Base-by-base conservation (phyloP, 805 yeast genomes). In the Candida railenensis region DNA sequence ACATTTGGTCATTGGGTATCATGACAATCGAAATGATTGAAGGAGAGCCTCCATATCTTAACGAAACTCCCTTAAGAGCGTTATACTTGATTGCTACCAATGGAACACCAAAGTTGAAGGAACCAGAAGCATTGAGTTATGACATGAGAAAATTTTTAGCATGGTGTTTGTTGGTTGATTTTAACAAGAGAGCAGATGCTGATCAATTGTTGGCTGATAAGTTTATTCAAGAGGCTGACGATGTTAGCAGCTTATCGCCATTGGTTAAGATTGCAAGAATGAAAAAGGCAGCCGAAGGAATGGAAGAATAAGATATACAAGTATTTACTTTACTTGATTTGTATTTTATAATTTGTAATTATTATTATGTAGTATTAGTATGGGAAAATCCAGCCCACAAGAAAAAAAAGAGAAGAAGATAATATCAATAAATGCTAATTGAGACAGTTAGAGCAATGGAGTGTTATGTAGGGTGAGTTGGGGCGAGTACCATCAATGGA, bases 11-110 rank as follows among this genome's bases (percentile, higher is more conserved):
- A 5, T 71, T 94, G 51, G 99, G 99, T 54, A 94, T 94, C 53
- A 94, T 94, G 98, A 84, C 89, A 18, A 94, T 94, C 58, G 99
- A 94, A 69, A 92, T 94, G 98, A 89, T 94, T 54, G 99, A 94
- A 67, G 97, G 97, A 21, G 99, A 94, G 65, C 99, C 99, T 12
- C 99, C 99, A 2, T 94, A 94, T 61, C 73, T 94, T 62, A 92
- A 92, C 58, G 99, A 94, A 65, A 89, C 95, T 34, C 99, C 99
- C 19, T 77, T 94, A 62, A 81, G 94, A 58, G 98, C 98, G 0
- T 73, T 94, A 43, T 94, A 91, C 66, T 74, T 94, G 65, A 94
- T 94, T 74, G 96, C 96, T 3, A 89, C 97, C 0, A 92, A 89
- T 58, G 99, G 99, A 44, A 94, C 98, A 0, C 99, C 99, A 19